These are phyloP conservation scores for Dalechampia spathulata DNA, from an alignment of 441 rosid species.

Conservation along the genomic window DNA sequence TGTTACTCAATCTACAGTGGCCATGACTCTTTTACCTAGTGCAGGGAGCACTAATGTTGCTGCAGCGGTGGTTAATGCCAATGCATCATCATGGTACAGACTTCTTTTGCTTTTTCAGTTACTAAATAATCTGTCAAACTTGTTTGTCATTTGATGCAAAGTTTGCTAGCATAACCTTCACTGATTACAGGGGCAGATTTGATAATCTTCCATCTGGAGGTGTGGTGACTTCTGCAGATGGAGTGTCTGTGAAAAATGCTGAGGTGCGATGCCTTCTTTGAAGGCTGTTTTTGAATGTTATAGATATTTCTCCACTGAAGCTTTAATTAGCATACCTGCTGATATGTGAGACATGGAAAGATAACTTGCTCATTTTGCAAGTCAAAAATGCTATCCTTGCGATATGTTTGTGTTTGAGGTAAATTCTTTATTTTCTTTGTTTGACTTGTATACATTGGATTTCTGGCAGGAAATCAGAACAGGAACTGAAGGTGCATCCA, in stretches of 20 bases:
- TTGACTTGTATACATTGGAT: slow-evolving; percentile 2
- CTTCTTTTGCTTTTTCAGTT: slow-evolving; percentile 11
- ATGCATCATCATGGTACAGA: slow-evolving; percentile 35
- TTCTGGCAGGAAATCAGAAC: slow-evolving; percentile 57
- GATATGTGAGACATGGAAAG: neutral
- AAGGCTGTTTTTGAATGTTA: slow-evolving; percentile 8
- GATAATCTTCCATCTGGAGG: slow-evolving; percentile 41
- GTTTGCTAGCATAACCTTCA: slow-evolving; percentile 12
- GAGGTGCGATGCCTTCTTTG: slow-evolving; percentile 41
- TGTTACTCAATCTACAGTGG: slow-evolving; percentile 28
- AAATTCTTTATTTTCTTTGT: neutral
- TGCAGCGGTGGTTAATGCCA: slow-evolving; percentile 24
- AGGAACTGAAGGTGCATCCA: slow-evolving; percentile 42
- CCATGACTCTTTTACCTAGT: slow-evolving; percentile 22
- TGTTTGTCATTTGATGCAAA: neutral
- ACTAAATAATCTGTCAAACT: neutral
- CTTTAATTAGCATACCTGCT: neutral
- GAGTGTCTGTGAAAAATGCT: slow-evolving; percentile 38
- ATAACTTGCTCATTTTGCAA: neutral
- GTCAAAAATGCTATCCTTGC: neutral
- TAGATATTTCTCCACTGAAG: neutral
- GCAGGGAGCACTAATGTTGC: slow-evolving; percentile 27
- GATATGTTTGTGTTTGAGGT: neutral
- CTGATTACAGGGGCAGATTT: slow-evolving; percentile 33
- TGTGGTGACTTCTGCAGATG: slow-evolving; percentile 33